Conservation (phyloP, 2,329 filamentous ascomycete species). For the Conoideocrella luteorostrata region DNA sequence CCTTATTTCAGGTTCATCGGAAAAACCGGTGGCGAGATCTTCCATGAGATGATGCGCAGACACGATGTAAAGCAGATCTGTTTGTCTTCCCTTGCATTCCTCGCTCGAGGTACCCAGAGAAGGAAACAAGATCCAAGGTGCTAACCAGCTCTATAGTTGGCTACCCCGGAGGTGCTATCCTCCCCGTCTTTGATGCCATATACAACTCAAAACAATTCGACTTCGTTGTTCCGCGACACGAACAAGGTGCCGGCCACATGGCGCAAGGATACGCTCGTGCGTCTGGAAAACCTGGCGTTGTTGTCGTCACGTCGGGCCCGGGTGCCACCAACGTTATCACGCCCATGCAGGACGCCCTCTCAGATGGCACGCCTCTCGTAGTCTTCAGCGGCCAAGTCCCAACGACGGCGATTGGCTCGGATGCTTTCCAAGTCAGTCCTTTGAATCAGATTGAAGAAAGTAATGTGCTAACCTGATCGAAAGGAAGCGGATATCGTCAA, state of each 20-base stretch:
- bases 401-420: conserved; percentile 83
- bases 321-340: conserved; percentile 96
- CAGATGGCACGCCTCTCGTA: conserved; percentile 90
- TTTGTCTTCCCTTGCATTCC: conserved; percentile 30
- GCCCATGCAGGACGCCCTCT: conserved; percentile 91
- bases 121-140: too few relatives aligned
- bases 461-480: too few relatives aligned
- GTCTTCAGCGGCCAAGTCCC: conserved; percentile 92
- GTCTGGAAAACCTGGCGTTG: conserved; percentile 88
- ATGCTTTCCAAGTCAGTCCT: conserved; percentile 97
- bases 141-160: conserved; percentile 50
- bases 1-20: conserved; percentile 90
- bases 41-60: conserved; percentile 98
- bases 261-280: conserved; percentile 95
- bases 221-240: conserved; percentile 90
- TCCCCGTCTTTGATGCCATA: conserved; percentile 97
- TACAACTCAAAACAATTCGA: conserved; percentile 97
- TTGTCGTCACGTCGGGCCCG: conserved; percentile 92
- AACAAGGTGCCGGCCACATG: conserved; percentile 98
- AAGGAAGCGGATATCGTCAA: conserved; percentile 92
- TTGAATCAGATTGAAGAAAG: too few relatives aligned
- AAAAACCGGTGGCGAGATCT: conserved; percentile 91
- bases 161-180: conserved; percentile 92
- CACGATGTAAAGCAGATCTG: conserved; percentile 90
- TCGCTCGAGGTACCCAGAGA: neutral